Base-by-base conservation (phyloP, 1,284 basidiomycete genomes). In the Porodaedalea pini region DNA sequence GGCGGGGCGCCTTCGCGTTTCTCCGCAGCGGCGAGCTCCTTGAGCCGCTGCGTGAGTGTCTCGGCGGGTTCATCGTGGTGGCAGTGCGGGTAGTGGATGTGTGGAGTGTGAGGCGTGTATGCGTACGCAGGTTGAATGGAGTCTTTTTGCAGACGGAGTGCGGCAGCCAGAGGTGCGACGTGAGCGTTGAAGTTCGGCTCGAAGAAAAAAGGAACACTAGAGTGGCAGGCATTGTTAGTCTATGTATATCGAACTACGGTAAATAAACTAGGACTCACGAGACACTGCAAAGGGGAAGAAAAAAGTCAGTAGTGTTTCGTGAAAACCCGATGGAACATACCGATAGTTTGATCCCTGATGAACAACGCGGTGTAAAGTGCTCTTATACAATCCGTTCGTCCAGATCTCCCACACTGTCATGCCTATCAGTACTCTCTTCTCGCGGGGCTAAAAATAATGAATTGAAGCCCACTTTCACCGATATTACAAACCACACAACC, bases 181-280 rank as follows among this genome's bases (percentile, higher is more conserved):
- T 75, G 59, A 0, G 90, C 86, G 56, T 82, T 73, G 65, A 90
- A 90, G 61, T 88, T 90, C 0, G 91, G 90, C 67, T 93, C 91
- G 63, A 88, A 93, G 75, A 93, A 93, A 71, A 93, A 93, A 0
- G 91, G 91, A 36, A 93, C 78, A 5, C 88, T 78, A n/a, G 59
- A 21, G 32, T 21, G 25, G 2, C 10, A 44, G 31, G 8, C 31
- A 44, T 11, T 13, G 2, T n/a, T 31, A 31, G 21, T 23, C 31
- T 31, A 43, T 8, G 21, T 15, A 21, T n/a, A 2, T 39, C 21
- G 21, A 4, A 25, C 15, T 3, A n/a, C 51, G 15, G 27, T 27
- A 36, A 48, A 55, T 21, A 43, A 10, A 32, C 44, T 49, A 10
- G 37, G n/a, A 78, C 79, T 67, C 65, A 82, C 83, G 85, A 88